Percentiles rank a stretch among this genome's conserved stretches.
Evolutionary conservation across 2,329 filamentous ascomycete genomes (phyloP).

Genomic region (Pseudocercospora fijiensis): DNA sequence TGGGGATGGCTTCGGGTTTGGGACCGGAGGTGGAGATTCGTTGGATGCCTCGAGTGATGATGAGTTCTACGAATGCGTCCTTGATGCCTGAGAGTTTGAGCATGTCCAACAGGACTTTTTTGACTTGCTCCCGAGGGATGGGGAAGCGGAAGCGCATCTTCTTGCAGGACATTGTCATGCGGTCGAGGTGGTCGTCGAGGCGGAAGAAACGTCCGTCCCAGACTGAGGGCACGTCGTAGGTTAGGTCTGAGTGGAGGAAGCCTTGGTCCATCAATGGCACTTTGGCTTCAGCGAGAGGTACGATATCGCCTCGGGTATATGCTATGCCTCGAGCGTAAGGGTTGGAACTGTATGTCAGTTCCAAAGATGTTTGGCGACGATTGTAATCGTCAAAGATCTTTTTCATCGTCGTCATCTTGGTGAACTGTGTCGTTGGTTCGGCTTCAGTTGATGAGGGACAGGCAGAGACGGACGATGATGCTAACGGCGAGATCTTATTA

Average conservation of each 20-base stretch:
- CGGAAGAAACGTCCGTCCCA: slow-evolving; percentile 56
- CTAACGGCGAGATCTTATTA: neutral
- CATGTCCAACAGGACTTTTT: slow-evolving; percentile 46
- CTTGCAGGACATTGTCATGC: slow-evolving; percentile 46
- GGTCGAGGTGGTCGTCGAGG: slow-evolving; percentile 51
- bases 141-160: slow-evolving; percentile 51
- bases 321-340: slow-evolving; percentile 49
- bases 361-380: slow-evolving; percentile 36
- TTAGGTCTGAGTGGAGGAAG: slow-evolving; percentile 54
- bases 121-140: slow-evolving; percentile 37
- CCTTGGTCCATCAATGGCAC: slow-evolving; percentile 55
- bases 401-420: slow-evolving; percentile 48
- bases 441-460: neutral
- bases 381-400: slow-evolving; percentile 45
- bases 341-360: slow-evolving; percentile 37
- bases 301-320: slow-evolving; percentile 48
- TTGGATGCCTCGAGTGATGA: slow-evolving; percentile 53
- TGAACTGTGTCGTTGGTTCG: neutral
- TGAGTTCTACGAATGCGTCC: slow-evolving; percentile 54
- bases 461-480: neutral
- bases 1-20: slow-evolving; percentile 38
- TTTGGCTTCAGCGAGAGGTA: slow-evolving; percentile 49
- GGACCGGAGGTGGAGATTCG: slow-evolving; percentile 32
- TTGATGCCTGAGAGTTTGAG: slow-evolving; percentile 48
- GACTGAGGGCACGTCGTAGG: slow-evolving; percentile 54